A percentile compares a stretch with the other conserved stretches of the same genome.
Conservation (phyloP, 495 filamentous ascomycete genomes). For the Aspergillus biplanus region DNA sequence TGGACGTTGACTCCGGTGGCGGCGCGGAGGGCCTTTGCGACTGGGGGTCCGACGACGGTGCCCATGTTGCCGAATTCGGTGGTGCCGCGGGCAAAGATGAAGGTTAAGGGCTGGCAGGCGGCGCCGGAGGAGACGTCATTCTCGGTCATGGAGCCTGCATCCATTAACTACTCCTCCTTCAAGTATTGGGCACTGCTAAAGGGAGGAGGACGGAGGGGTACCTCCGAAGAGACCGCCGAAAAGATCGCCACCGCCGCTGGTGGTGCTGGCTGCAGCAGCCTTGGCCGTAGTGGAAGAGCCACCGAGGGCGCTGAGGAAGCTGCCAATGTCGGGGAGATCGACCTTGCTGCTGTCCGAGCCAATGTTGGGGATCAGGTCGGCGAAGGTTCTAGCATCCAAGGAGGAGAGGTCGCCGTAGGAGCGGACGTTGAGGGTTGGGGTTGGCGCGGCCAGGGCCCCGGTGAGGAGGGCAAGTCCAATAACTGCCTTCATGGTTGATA, state of each 20-base stretch:
- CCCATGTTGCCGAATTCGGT: conserved; percentile 61
- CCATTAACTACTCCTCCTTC: neutral
- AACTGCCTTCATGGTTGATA: conserved; percentile 31
- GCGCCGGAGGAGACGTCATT: conserved; percentile 48
- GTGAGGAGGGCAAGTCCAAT: conserved; percentile 28
- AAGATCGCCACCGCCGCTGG: neutral
- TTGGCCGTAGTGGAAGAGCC: neutral
- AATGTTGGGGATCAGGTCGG: neutral
- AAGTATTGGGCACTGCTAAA: too few relatives aligned
- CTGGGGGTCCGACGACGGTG: conserved; percentile 57
- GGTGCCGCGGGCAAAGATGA: conserved; percentile 65
- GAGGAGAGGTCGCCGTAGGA: conserved; percentile 18
- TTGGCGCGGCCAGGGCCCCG: conserved; percentile 32
- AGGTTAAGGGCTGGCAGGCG: conserved; percentile 51
- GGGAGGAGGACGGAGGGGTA: too few relatives aligned
- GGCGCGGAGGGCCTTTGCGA: conserved; percentile 50
- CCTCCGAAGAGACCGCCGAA: neutral
- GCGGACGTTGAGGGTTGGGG: conserved; percentile 30
- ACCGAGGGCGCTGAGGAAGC: neutral
- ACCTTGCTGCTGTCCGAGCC: neutral
- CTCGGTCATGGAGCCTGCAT: conserved; percentile 36
- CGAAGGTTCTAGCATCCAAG: neutral
- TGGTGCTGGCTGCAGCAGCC: neutral
- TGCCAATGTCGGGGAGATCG: neutral
- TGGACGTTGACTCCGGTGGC: conserved; percentile 50